phyloP scores from a whole-genome alignment of 495 filamentous ascomycete genomes.

The Talaromyces stipitatus region DNA sequence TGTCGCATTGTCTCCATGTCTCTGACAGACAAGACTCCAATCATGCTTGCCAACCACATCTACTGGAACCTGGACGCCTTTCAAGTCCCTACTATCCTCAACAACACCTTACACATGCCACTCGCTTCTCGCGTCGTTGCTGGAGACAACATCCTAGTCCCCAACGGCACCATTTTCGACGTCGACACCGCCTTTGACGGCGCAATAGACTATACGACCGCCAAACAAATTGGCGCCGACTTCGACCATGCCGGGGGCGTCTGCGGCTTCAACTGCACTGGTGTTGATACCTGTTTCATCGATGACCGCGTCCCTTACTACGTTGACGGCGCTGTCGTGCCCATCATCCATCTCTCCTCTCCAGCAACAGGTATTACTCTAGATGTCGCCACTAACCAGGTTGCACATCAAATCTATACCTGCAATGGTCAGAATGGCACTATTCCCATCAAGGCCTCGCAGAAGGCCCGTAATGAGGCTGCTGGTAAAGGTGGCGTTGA shows the following conservation, averaged over 20 bases:
- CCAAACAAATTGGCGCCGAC: constrained; percentile 67
- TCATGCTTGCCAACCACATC: constrained; percentile 75
- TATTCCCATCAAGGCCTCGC: constrained; percentile 43
- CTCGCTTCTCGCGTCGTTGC: constrained; percentile 60
- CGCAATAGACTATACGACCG: constrained; percentile 68
- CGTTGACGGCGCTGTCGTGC: constrained; percentile 49
- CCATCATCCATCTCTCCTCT: constrained; percentile 52
- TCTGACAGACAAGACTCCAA: constrained; percentile 70
- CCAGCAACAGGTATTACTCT: constrained; percentile 58
- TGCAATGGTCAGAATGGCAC: constrained; percentile 68
- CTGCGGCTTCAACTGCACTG: constrained; percentile 67
- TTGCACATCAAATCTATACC: constrained; percentile 69
- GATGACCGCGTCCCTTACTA: constrained; percentile 58
- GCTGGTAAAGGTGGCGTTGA: constrained; percentile 30
- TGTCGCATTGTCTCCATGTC: constrained; percentile 53
- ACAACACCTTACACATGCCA: constrained; percentile 68
- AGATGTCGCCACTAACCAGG: constrained; percentile 67
- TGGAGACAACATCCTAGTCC: constrained; percentile 71
- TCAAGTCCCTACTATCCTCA: constrained; percentile 55
- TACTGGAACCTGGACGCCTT: constrained; percentile 92
- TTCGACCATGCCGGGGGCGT: constrained; percentile 52
- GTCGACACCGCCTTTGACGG: constrained; percentile 50
- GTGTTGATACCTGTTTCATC: constrained; percentile 70
- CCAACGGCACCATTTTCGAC: constrained; percentile 64
- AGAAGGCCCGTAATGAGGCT: constrained; percentile 41